Evolutionary conservation across 768 basidiomycete species (phyloP).

Genomic region (Lactarius tabidus): DNA sequence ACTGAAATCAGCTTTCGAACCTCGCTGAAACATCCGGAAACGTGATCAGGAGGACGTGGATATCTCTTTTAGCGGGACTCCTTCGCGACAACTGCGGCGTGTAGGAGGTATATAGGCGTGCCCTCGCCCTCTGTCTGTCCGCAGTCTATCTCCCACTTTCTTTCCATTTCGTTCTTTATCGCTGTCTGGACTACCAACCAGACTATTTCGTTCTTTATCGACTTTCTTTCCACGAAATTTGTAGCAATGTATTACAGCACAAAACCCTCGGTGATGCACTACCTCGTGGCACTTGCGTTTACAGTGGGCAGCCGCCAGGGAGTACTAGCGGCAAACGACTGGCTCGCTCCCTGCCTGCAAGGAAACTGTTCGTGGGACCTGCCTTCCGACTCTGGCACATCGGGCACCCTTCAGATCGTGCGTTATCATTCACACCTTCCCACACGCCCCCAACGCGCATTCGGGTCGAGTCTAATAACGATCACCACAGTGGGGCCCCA

Average conservation of each 20-base stretch:
- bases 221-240: neutral
- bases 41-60: neutral
- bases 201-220: neutral
- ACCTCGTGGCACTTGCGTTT: neutral
- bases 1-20: neutral
- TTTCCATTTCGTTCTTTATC: neutral
- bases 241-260: neutral
- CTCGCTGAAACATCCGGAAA: neutral
- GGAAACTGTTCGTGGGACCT: conserved; percentile 17
- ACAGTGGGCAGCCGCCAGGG: neutral
- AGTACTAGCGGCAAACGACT: conserved; percentile 15
- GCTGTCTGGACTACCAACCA: neutral
- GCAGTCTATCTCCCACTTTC: neutral
- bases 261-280: neutral
- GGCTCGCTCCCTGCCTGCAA: conserved; percentile 13
- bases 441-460: neutral
- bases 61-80: neutral
- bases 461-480: neutral
- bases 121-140: neutral
- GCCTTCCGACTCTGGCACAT: neutral
- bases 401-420: conserved; percentile 14
- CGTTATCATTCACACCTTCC: conserved; percentile 6
- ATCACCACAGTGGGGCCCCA: conserved; percentile 11
- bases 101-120: neutral
- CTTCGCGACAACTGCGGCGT: neutral